A percentile compares a stretch with the other conserved stretches of the same genome.
These are phyloP conservation scores for Stagonosporopsis chrysanthemi DNA, from an alignment of 2,329 filamentous ascomycete genomes.

Conservation along the genomic window DNA sequence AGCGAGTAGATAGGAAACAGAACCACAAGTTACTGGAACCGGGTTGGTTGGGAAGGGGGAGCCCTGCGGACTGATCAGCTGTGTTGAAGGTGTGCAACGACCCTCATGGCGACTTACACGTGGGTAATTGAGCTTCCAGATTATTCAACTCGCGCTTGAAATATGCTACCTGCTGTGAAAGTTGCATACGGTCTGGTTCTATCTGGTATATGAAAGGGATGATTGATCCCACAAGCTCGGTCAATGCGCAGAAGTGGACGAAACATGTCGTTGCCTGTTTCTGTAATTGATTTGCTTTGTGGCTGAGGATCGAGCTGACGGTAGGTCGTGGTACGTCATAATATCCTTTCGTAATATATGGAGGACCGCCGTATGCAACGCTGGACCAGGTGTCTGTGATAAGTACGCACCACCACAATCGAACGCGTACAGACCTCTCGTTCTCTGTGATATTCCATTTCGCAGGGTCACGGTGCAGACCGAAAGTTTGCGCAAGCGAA, in stretches of 20 bases:
- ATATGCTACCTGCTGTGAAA: constrained; percentile 39
- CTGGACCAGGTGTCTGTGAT: constrained; percentile 66
- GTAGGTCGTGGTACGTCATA: constrained; percentile 65
- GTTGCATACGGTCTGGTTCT: constrained; percentile 36
- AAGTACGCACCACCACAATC: constrained; percentile 65
- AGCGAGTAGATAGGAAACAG: constrained; percentile 50
- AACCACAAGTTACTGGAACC: constrained; percentile 51
- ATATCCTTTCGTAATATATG: constrained; percentile 61
- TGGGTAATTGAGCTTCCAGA: constrained; percentile 45
- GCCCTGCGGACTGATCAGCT: constrained; percentile 19
- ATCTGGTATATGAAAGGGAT: constrained; percentile 51
- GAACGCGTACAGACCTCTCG: constrained; percentile 61
- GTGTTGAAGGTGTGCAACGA: accelerated
- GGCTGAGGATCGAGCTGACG: constrained; percentile 51
- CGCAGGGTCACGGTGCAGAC: constrained; percentile 62
- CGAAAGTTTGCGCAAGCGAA: constrained; percentile 63
- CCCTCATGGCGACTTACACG: constrained; percentile 19
- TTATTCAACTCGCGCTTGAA: constrained; percentile 46
- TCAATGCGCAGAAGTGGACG: constrained; percentile 61
- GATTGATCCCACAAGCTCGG: constrained; percentile 51
- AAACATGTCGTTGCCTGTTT: constrained; percentile 60
- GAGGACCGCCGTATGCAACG: constrained; percentile 63
- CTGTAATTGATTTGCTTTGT: constrained; percentile 46
- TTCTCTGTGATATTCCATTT: constrained; percentile 60
- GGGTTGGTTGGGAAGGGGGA: constrained; percentile 37